phyloP scores from a whole-genome alignment of 352 stramenopile genomes.

The Globisporangium acanthophoron region DNA sequence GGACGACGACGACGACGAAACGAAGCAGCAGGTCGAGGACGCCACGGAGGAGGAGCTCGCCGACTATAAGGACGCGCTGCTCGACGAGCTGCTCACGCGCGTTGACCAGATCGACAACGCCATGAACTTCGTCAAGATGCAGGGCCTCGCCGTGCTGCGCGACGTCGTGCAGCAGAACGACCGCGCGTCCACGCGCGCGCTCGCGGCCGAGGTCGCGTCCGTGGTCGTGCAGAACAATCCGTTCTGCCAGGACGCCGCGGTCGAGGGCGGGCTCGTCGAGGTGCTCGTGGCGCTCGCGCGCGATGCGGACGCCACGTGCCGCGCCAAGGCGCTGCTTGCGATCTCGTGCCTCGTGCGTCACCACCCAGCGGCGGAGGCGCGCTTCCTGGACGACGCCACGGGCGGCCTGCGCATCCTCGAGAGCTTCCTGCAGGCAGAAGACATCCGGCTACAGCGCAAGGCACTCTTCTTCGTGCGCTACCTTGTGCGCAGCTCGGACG shows the following conservation, averaged over 20 bases:
- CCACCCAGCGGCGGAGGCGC: conserved; percentile 49
- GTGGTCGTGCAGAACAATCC: conserved; percentile 87
- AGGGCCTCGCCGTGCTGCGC: conserved; percentile 51
- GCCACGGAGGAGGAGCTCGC: conserved; percentile 58
- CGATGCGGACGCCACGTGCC: conserved; percentile 53
- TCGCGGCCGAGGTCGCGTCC: conserved; percentile 73
- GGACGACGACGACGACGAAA: conserved; percentile 29
- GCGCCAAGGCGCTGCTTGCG: conserved; percentile 71
- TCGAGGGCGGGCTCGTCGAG: conserved; percentile 58
- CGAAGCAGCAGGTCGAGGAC: conserved; percentile 24
- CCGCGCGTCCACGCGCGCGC: conserved; percentile 42
- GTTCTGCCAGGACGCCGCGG: conserved; percentile 68
- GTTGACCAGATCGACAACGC: conserved; percentile 88
- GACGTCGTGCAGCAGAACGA: conserved; percentile 55
- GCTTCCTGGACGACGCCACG: conserved; percentile 53
- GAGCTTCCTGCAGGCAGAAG: conserved; percentile 37
- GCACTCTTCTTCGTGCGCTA: conserved; percentile 82
- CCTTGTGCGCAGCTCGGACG: conserved; percentile 53
- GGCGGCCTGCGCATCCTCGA: conserved; percentile 55
- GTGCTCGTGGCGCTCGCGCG: conserved; percentile 53
- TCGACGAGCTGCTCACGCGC: conserved; percentile 80
- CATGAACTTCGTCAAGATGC: conserved; percentile 86
- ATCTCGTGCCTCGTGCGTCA: conserved; percentile 83
- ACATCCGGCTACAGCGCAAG: conserved; percentile 77
- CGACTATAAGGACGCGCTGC: conserved; percentile 72